Conservation (phyloP, 2,329 filamentous ascomycete genomes). For the Xylariomycetidae sp. region DNA sequence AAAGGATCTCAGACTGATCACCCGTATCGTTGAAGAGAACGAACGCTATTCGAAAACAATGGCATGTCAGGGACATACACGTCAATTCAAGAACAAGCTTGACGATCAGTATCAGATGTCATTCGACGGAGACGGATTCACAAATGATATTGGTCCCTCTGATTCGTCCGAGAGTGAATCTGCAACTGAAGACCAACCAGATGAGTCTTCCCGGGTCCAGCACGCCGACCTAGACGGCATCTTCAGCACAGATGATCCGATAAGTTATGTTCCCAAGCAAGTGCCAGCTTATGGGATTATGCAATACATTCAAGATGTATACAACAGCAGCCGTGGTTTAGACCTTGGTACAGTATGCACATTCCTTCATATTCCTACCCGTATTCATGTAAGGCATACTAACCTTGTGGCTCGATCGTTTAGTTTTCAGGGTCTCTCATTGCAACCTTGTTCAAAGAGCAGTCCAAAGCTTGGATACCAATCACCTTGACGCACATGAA, state of each 20-base stretch:
- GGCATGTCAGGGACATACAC: constrained; percentile 24
- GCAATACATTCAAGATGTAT: constrained; percentile 37
- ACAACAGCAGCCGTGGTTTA: constrained; percentile 35
- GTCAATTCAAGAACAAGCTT: constrained; percentile 12
- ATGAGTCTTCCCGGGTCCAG: too few species aligned
- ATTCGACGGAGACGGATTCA: constrained; percentile 3
- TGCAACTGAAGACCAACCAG: constrained; percentile 6
- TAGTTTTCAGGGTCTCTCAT: constrained; percentile 27
- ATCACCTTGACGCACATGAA: constrained; percentile 41
- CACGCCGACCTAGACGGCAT: constrained; percentile 24
- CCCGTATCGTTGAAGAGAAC: constrained; percentile 21
- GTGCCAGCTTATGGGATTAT: constrained; percentile 38
- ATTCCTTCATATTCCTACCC: too few species aligned
- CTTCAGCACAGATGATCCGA: too few species aligned
- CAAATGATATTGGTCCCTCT: background rate
- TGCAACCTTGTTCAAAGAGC: constrained; percentile 39
- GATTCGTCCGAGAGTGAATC: background rate
- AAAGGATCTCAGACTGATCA: constrained; percentile 23
- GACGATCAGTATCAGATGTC: background rate
- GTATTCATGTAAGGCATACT: background rate
- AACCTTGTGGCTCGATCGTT: background rate
- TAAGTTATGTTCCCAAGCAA: too few species aligned
- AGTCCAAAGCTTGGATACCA: constrained; percentile 42
- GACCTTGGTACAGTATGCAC: constrained; percentile 36
- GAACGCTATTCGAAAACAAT: constrained; percentile 19